Base-by-base conservation (phyloP, 2,329 filamentous ascomycete species). In the Sporothrix pseudoabietina region DNA sequence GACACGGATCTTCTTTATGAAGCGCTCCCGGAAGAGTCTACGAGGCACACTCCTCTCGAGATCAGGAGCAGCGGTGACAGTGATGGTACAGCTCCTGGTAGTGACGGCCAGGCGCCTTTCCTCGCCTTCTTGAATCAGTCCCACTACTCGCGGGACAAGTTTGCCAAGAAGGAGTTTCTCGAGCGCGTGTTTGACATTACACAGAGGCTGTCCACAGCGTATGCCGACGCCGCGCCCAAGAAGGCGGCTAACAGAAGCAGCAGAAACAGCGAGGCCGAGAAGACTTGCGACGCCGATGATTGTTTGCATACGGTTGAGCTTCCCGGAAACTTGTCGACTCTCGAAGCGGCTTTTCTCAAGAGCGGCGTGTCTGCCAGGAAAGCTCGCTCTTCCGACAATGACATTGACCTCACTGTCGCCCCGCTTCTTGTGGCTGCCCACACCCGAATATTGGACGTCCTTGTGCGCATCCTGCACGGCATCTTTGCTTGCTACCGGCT, bases 361-460 rank as follows among this genome's bases (percentile, higher is more conserved):
- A 69, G 65, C 44, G 26, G 65, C 10, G n/a, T 69, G 22, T 30
- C 26, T 7, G 44, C n/a, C 6, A 63, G 22, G 32, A n/a, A 39
- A 16, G 1, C 57, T 5, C 16, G 32, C 32, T 41, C 57, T 5
- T n/a, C 57, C 2, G 12, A 3, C 54, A 16, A 10, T 30, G n/a
- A 73, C 63, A 0, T 83, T 12, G 83, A 84, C 70, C 70, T 78
- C 10, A 79, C 82, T 9, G 75, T 84, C 14, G 76, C 83, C 12
- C 80, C 80, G 35, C 77, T 83, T 8, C 74, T 84, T 10, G 69
- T 82, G 1, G 78, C 81, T 4, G 83, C 82, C 16, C 83, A 85
- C 71, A 73, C 80, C 0, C 79, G 81, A 32, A 74, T 83, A 12
- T 75, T 81, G 1, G 82, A 83, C 66, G 75, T 83, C 4, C 76